Base-by-base conservation (phyloP, 257 asterid genomes). In the Lycium ferocissimum region DNA sequence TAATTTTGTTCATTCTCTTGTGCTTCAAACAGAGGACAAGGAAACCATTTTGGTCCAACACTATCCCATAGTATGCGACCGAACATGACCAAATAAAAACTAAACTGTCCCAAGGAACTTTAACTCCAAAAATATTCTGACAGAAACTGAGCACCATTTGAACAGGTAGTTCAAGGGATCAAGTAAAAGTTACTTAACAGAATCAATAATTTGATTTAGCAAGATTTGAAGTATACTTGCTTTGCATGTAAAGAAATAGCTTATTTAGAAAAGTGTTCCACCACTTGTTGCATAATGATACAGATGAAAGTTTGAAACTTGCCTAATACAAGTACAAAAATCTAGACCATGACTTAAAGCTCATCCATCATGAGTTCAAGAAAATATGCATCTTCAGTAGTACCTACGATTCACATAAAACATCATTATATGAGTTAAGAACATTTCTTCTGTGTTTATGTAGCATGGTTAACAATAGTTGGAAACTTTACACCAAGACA, bases 121-220 rank as follows among this genome's bases (percentile, higher is more conserved):
- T 72, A 72, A 45, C 58, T 5, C 58, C 18, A 20, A 72, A n/a
- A 6, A 20, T 45, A 10, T 43, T n/a, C 58, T 45, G 58, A 72
- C 58, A 45, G 38, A 72, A 72, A 72, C n/a, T 72, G 11, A 10
- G 58, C 57, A 18, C 57, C 43, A 71, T 71, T 62, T 71, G 80
- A 72, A 72, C 51, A 72, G 80, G 80, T n/a, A 45, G 18, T 47
- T n/a, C 58, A 72, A 72, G 38, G 58, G 80, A 45, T 45, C 58
- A 72, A 72, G 80, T 45, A 45, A 45, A 72, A 14, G 26, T n/a
- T 45, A 72, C 57, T 45, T 45, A n/a, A 20, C 10, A 43, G 54
- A 45, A 45, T 43, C 80, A 43, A 12, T 45, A 18, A 10, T 45
- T 72, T 72, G 80, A 72, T 43, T 43, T 49, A 72, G 80, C n/a